phyloP scores from a whole-genome alignment of 208 protist species.

The Crithidia expoeki region DNA sequence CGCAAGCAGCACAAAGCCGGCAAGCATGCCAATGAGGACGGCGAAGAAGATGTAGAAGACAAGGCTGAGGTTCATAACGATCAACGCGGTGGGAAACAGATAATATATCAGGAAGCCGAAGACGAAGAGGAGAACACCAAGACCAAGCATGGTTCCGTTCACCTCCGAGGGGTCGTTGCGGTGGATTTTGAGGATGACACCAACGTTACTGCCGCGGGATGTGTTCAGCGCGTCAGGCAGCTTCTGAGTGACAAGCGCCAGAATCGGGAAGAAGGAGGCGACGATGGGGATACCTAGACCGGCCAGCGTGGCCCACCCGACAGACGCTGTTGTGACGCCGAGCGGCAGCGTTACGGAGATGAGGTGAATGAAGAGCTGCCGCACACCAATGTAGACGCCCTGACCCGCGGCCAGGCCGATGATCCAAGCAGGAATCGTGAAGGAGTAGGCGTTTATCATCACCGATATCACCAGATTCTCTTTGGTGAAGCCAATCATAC shows the following conservation, averaged over 20 bases:
- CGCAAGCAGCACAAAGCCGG: constrained; percentile 86
- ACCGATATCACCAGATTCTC: constrained; percentile 59
- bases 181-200: constrained; percentile 77
- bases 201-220: constrained; percentile 49
- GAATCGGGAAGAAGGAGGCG: constrained; percentile 90
- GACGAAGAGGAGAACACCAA: constrained; percentile 61
- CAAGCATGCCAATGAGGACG: constrained; percentile 89
- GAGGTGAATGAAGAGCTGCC: constrained; percentile 42
- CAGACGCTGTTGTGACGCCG: constrained; percentile 35
- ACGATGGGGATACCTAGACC: constrained; percentile 89
- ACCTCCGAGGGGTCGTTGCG: constrained; percentile 34
- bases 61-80: constrained; percentile 85
- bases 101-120: constrained; percentile 94
- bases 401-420: constrained; percentile 77
- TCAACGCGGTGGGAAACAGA: constrained; percentile 87
- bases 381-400: constrained; percentile 41
- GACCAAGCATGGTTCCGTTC: constrained; percentile 42
- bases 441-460: constrained; percentile 66
- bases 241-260: constrained; percentile 67
- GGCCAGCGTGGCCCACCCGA: constrained; percentile 75
- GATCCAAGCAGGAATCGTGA: constrained; percentile 83
- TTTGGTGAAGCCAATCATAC: constrained; percentile 91
- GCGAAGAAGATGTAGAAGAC: constrained; percentile 96
- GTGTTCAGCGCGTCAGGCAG: constrained; percentile 91
- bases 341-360: constrained; percentile 48